A percentile compares a stretch with the other conserved stretches of the same genome.
phyloP scores from a whole-genome alignment of 2,329 filamentous ascomycete species.

The Clarireedia paspali region DNA sequence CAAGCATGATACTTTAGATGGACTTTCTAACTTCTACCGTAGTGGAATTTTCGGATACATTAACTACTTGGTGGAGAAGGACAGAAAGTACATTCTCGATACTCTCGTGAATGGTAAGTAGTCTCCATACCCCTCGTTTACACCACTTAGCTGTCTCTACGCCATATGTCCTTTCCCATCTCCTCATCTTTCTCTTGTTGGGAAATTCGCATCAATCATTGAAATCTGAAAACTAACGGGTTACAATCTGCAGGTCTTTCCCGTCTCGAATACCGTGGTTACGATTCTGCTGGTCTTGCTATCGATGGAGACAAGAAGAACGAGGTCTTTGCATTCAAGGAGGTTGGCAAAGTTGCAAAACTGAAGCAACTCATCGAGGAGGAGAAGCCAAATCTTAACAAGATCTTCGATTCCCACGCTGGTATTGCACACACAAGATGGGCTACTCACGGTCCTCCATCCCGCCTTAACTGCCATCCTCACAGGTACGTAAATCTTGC shows the following conservation, averaged over 20 bases:
- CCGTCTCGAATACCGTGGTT: constrained; percentile 95
- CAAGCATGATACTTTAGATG: constrained; percentile 1
- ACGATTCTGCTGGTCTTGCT: constrained; percentile 93
- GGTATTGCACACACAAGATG: constrained; percentile 98
- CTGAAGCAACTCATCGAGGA: constrained; percentile 87
- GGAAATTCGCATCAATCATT: neutral
- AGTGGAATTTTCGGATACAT: constrained; percentile 98
- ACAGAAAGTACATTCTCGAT: constrained; percentile 91
- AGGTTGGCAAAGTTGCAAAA: constrained; percentile 98
- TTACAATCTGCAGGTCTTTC: constrained; percentile 46
- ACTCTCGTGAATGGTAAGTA: constrained; percentile 78
- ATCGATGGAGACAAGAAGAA: constrained; percentile 99
- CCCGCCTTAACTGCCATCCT: constrained; percentile 93
- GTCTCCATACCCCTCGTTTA: constrained; percentile 3
- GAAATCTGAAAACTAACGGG: neutral
- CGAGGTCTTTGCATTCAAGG: constrained; percentile 95
- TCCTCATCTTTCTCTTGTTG: neutral
- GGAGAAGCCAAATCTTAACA: constrained; percentile 74
- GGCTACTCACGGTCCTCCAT: constrained; percentile 95
- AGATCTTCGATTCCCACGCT: constrained; percentile 95
- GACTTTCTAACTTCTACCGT: constrained; percentile 3
- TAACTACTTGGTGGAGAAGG: constrained; percentile 98
- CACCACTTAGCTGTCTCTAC: neutral
- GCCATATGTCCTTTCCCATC: neutral
- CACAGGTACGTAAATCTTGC: constrained; percentile 61